A percentile compares a stretch with the other conserved stretches of the same genome.
Conservation (phyloP, 176 grass and related monocot species). For the Tillandsia leiboldiana region DNA sequence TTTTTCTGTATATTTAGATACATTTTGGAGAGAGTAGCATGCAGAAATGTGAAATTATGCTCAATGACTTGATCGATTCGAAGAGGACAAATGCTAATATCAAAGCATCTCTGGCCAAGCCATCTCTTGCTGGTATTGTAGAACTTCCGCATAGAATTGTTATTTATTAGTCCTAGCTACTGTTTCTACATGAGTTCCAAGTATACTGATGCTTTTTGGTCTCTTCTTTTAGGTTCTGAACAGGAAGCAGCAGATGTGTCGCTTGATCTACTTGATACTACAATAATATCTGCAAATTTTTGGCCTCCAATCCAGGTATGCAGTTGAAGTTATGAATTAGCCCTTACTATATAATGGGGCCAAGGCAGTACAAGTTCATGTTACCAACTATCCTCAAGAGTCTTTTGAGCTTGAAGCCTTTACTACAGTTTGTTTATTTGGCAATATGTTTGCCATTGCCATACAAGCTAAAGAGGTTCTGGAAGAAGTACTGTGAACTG, state of each 20-base stretch:
- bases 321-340: slow-evolving; percentile 4
- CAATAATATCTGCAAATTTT: slow-evolving; percentile 94
- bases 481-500: background rate
- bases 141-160: slow-evolving; percentile 12
- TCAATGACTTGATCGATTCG: slow-evolving; percentile 95
- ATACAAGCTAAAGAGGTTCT: background rate
- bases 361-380: background rate
- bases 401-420: background rate
- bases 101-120: slow-evolving; percentile 58
- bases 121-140: slow-evolving; percentile 28
- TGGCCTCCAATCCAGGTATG: slow-evolving; percentile 95
- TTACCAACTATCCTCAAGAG: background rate
- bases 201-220: slow-evolving; percentile 21
- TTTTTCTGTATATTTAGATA: slow-evolving; percentile 51
- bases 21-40: slow-evolving; percentile 97
- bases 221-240: slow-evolving; percentile 35
- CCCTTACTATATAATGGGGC: background rate
- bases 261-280: slow-evolving; percentile 80
- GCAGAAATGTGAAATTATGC: slow-evolving; percentile 99
- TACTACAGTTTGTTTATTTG: background rate
- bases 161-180: background rate
- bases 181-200: slow-evolving; percentile 12
- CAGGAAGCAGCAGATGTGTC: slow-evolving; percentile 48
- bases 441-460: background rate
- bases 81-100: slow-evolving; percentile 98